Percentiles rank a stretch among this genome's conserved stretches.
Evolutionary conservation across 345 rosid species (phyloP).

Genomic region (Noccaea caerulescens): DNA sequence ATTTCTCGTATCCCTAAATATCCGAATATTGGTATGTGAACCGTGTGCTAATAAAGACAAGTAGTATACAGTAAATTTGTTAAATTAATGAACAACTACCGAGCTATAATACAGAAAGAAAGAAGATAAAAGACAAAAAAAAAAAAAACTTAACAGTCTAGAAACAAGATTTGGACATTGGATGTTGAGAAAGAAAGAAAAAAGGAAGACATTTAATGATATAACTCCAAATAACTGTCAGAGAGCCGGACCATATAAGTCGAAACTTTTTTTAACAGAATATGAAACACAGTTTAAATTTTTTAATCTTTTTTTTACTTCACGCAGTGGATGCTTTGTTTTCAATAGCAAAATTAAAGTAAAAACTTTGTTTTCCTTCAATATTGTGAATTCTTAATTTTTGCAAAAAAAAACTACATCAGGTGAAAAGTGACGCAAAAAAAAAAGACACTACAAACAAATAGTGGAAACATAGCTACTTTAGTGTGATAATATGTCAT

Average conservation of each 20-base stretch:
- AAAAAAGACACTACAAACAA: neutral
- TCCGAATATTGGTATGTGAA: slow-evolving; percentile 1
- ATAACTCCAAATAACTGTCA: slow-evolving; percentile 24
- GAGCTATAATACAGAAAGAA: neutral
- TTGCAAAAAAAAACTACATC: neutral
- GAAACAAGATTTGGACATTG: slow-evolving; percentile 29
- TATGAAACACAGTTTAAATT: neutral
- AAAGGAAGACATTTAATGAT: neutral
- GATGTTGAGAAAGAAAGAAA: neutral
- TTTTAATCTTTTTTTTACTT: neutral
- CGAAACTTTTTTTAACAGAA: neutral
- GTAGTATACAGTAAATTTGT: neutral
- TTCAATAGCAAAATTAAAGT: no score
- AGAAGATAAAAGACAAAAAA: slow-evolving; percentile 2
- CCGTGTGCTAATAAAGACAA: slow-evolving; percentile 26
- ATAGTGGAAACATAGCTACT: neutral
- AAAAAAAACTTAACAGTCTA: neutral
- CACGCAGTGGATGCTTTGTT: neutral
- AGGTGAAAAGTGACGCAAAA: neutral
- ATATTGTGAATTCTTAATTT: neutral
- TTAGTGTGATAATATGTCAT: neutral
- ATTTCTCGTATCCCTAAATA: slow-evolving; percentile 31
- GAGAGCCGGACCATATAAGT: slow-evolving; percentile 5
- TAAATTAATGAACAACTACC: slow-evolving; percentile 27
- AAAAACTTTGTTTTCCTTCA: neutral